A percentile compares a stretch with the other conserved stretches of the same genome.
phyloP scores from a whole-genome alignment of 345 rosid genomes.

The Acer saccharum region DNA sequence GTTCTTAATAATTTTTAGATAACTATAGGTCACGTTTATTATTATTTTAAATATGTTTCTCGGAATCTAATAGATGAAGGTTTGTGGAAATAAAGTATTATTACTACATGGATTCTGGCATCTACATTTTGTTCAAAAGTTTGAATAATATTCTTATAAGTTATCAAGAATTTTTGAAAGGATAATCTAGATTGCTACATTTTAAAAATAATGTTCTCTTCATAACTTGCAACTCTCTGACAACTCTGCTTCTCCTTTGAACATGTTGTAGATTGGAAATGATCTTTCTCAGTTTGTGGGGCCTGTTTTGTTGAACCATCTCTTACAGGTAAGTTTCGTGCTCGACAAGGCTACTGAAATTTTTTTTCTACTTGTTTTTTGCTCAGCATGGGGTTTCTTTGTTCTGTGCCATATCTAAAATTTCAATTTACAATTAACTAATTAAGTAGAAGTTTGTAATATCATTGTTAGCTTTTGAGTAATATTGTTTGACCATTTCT shows the following conservation, averaged over 20 bases:
- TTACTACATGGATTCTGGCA: conserved; percentile 11
- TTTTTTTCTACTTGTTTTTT: not conserved
- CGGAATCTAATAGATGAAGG: not conserved
- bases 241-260: conserved; percentile 33
- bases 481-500: too few relatives aligned
- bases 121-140: not conserved
- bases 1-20: conserved; percentile 1
- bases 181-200: conserved; percentile 8
- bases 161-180: not conserved
- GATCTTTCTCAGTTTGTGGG: conserved; percentile 91
- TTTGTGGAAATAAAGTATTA: not conserved
- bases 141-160: too few relatives aligned
- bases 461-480: too few relatives aligned
- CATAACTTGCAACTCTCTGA: conserved; percentile 22
- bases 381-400: not conserved
- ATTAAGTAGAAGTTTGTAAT: too few relatives aligned
- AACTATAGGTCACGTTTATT: not conserved
- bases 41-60: not conserved
- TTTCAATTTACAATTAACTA: too few relatives aligned
- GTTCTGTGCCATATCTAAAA: conserved; percentile 6
- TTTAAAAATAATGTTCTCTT: conserved; percentile 22
- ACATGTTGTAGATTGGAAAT: conserved; percentile 62
- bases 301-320: conserved; percentile 76
- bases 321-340: conserved; percentile 60
- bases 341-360: not conserved